A percentile compares a stretch with the other conserved stretches of the same genome.
phyloP scores from a whole-genome alignment of 441 rosid genomes.

The Brassica balearica region DNA sequence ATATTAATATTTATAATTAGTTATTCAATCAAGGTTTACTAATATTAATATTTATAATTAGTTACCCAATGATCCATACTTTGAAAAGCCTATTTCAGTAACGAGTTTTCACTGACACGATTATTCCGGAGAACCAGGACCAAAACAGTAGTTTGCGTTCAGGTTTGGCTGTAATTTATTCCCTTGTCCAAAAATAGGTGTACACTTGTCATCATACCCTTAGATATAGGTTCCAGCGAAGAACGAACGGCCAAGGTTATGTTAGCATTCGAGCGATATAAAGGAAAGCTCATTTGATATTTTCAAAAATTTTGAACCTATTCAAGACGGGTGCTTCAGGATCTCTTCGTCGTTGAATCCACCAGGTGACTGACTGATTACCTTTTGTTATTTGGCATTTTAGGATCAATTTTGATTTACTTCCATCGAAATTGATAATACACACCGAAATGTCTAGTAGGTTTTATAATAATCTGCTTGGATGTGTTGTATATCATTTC shows the following conservation, averaged over 20 bases:
- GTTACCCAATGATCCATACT: conserved; percentile 2
- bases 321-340: not conserved
- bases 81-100: conserved; percentile 5
- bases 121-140: conserved; percentile 21
- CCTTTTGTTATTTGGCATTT: not conserved
- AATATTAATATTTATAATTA: not conserved
- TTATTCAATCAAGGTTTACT: not conserved
- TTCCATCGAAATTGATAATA: not conserved
- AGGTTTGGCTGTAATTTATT: not conserved
- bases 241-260: conserved; percentile 15
- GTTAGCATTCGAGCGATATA: conserved; percentile 20
- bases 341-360: conserved; percentile 14
- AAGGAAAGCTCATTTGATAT: conserved; percentile 19
- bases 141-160: conserved; percentile 1
- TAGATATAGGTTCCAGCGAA: conserved; percentile 20
- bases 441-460: not conserved
- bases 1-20: no score
- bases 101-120: conserved; percentile 26
- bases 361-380: conserved; percentile 30
- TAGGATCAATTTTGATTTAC: not conserved
- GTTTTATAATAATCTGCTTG: not conserved
- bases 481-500: not conserved
- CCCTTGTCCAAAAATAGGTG: conserved; percentile 25
- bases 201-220: conserved; percentile 25
- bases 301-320: conserved; percentile 34